Percentiles rank a stretch among this genome's conserved stretches.
phyloP scores from a whole-genome alignment of 345 rosid genomes.

The Rubroshorea leprosula region DNA sequence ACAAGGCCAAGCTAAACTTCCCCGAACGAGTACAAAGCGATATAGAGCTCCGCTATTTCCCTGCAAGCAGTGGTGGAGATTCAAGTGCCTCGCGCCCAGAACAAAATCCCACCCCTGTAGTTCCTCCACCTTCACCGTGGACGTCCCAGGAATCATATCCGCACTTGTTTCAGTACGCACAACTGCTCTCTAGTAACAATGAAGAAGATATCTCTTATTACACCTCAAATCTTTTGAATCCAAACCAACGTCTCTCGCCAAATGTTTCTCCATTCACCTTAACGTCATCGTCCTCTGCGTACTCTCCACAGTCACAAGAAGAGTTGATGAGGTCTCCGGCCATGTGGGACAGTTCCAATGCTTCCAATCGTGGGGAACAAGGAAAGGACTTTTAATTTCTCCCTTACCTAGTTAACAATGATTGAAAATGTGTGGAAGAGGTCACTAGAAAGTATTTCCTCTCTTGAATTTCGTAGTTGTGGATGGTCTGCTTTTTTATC shows the following conservation, averaged over 20 bases:
- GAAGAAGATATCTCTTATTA: slow-evolving; percentile 55
- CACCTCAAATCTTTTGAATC: slow-evolving; percentile 50
- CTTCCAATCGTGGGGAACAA: slow-evolving; percentile 22
- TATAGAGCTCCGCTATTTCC: slow-evolving; percentile 28
- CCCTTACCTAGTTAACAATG: too few species aligned
- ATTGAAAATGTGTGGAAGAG: too few species aligned
- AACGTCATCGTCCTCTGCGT: neutral
- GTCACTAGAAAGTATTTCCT: too few species aligned
- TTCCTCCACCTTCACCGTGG: slow-evolving; percentile 21
- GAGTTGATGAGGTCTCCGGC: slow-evolving; percentile 23
- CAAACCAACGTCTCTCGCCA: slow-evolving; percentile 29
- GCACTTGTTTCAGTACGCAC: slow-evolving; percentile 69
- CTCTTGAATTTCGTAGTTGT: too few species aligned
- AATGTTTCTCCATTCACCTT: slow-evolving; percentile 14
- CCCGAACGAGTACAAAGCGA: slow-evolving; percentile 73
- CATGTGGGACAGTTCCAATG: slow-evolving; percentile 20
- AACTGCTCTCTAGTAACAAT: slow-evolving; percentile 56
- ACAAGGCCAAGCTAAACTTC: slow-evolving; percentile 87
- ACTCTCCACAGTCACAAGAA: neutral
- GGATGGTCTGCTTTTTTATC: too few species aligned
- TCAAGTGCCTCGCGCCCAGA: neutral
- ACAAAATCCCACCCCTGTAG: slow-evolving; percentile 11
- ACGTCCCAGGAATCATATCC: slow-evolving; percentile 36
- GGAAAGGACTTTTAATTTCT: slow-evolving; percentile 24
- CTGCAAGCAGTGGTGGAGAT: slow-evolving; percentile 11